phyloP scores from a whole-genome alignment of 148 eudicot genomes.

The Drosera capensis region DNA sequence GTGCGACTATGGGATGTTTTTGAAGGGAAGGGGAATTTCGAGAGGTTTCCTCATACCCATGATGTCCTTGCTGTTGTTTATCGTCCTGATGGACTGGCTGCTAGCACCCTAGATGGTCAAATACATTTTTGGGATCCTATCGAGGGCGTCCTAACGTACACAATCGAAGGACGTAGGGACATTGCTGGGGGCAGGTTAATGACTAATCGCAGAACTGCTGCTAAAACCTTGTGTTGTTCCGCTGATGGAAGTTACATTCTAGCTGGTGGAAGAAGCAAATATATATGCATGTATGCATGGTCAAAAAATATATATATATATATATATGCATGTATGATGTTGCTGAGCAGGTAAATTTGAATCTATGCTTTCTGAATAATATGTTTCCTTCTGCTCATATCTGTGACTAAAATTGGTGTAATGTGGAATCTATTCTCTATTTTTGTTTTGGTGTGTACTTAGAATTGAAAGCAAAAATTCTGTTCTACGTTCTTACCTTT shows the following conservation, averaged over 20 bases:
- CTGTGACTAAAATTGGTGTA: neutral
- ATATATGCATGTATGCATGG: too few relatives aligned
- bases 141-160: conserved; percentile 59
- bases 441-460: too few relatives aligned
- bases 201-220: conserved; percentile 92
- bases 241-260: conserved; percentile 97
- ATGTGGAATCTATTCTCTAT: neutral
- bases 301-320: too few relatives aligned
- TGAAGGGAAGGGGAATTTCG: conserved; percentile 88
- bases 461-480: too few relatives aligned
- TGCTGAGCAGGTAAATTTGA: conserved; percentile 79
- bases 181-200: conserved; percentile 88
- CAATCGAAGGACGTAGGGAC: conserved; percentile 95
- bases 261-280: conserved; percentile 95
- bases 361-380: neutral
- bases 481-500: too few relatives aligned
- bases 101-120: conserved; percentile 86
- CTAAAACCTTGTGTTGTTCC: conserved; percentile 77
- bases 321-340: conserved; percentile 98
- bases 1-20: conserved; percentile 93
- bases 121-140: conserved; percentile 97
- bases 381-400: neutral
- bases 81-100: conserved; percentile 95
- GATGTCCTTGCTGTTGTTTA: conserved; percentile 94
- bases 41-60: conserved; percentile 80